Conservation (phyloP, 495 filamentous ascomycete species). For the Penicillium mononematosum region DNA sequence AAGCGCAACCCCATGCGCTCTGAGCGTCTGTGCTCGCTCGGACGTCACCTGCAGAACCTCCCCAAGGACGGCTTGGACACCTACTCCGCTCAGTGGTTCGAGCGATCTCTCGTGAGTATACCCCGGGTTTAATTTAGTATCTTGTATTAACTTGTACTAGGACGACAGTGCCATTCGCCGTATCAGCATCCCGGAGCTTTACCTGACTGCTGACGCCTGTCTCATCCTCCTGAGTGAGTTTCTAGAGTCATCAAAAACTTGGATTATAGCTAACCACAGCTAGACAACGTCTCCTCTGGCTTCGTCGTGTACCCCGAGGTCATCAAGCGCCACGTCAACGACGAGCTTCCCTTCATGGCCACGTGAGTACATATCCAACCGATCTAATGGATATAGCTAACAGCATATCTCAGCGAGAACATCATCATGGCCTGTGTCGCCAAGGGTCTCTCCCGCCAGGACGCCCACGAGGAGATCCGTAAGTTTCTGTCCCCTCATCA, state of each 20-base stretch:
- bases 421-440: slow-evolving; percentile 85
- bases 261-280: slow-evolving; percentile 9
- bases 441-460: slow-evolving; percentile 76
- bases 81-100: slow-evolving; percentile 81
- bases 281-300: slow-evolving; percentile 76
- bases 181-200: slow-evolving; percentile 75
- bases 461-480: slow-evolving; percentile 86
- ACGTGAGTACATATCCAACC: slow-evolving; percentile 50
- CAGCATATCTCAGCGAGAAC: slow-evolving; percentile 37
- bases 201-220: slow-evolving; percentile 80
- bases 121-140: slow-evolving; percentile 9
- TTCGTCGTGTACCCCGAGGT: slow-evolving; percentile 84
- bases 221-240: slow-evolving; percentile 61
- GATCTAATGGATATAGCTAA: slow-evolving; percentile 17
- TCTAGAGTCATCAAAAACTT: not conserved
- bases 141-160: slow-evolving; percentile 21
- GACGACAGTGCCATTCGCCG: slow-evolving; percentile 64
- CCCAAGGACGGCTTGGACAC: slow-evolving; percentile 72
- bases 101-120: slow-evolving; percentile 55
- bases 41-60: slow-evolving; percentile 64
- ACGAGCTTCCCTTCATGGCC: slow-evolving; percentile 89
- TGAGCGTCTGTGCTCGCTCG: slow-evolving; percentile 79
- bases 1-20: slow-evolving; percentile 90
- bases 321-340: slow-evolving; percentile 65
- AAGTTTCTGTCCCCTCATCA: slow-evolving; percentile 12